Evolutionary conservation across 371 early-diverging fungal genomes (phyloP).

Genomic region (Mucor plumbeus): DNA sequence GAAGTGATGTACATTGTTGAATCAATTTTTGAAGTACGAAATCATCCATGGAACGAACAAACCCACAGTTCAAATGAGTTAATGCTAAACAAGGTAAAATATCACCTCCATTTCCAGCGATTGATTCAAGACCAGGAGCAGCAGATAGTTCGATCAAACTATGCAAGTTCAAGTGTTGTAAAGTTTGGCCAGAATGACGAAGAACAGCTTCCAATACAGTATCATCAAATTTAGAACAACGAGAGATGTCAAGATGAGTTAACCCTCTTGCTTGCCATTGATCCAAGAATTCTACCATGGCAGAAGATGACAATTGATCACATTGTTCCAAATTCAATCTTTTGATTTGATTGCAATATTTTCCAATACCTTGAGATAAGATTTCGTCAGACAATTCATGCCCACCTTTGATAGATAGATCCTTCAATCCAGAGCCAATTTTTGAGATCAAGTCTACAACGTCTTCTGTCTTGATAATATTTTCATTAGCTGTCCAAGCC

Average conservation of each 20-base stretch:
- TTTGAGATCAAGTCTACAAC: slow-evolving; percentile 14
- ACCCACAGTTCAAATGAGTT: slow-evolving; percentile 67
- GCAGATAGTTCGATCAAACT: slow-evolving; percentile 75
- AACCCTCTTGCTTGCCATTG: slow-evolving; percentile 56
- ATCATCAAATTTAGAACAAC: slow-evolving; percentile 64
- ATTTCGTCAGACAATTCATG: slow-evolving; percentile 56
- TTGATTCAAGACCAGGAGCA: slow-evolving; percentile 48
- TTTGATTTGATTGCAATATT: slow-evolving; percentile 56
- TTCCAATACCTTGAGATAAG: slow-evolving; percentile 59
- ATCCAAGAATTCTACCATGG: slow-evolving; percentile 59
- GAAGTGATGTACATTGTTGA: slow-evolving; percentile 47
- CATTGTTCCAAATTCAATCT: slow-evolving; percentile 63
- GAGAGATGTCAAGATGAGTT: slow-evolving; percentile 54
- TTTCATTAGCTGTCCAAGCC: slow-evolving; percentile 48
- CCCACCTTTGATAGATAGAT: slow-evolving; percentile 64
- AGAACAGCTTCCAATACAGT: slow-evolving; percentile 62
- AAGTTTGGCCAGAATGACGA: slow-evolving; percentile 60
- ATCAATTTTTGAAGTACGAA: slow-evolving; percentile 63
- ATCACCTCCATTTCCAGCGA: slow-evolving; percentile 38
- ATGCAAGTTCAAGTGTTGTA: slow-evolving; percentile 67
- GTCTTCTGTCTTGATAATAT: slow-evolving; percentile 16
- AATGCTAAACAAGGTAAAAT: slow-evolving; percentile 45
- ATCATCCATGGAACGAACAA: slow-evolving; percentile 78
- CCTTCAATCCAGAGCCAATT: slow-evolving; percentile 41
- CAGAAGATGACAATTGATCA: slow-evolving; percentile 62